These are phyloP conservation scores for Neofusicoccum kwambonambiense DNA, from an alignment of 2,329 filamentous ascomycete species.

Conservation along the genomic window DNA sequence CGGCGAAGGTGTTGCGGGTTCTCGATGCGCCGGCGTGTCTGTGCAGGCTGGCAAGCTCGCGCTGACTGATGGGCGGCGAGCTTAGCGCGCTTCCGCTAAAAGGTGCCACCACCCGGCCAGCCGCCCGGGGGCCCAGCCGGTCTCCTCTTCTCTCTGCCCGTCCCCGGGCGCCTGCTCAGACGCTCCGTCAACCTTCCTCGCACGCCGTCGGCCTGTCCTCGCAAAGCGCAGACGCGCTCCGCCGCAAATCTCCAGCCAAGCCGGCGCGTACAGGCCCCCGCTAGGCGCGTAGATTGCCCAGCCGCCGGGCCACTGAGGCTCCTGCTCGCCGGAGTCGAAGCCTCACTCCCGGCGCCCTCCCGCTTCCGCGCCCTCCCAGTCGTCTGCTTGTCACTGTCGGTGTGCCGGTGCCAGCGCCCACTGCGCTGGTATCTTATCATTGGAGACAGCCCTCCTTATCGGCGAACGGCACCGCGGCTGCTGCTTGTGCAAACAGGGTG, in stretches of 20 bases:
- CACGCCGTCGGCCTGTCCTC: not conserved
- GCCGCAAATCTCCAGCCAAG: not conserved
- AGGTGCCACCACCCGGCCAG: not conserved
- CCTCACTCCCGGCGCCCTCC: constrained; percentile 5
- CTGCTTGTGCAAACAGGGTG: not conserved
- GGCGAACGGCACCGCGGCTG: not conserved
- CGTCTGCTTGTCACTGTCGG: not conserved
- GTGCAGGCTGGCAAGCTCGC: not conserved
- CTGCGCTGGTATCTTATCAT: not conserved
- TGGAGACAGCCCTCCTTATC: not conserved
- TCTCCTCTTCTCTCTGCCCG: not conserved
- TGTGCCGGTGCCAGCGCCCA: not conserved
- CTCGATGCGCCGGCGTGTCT: not conserved
- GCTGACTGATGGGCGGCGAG: not conserved
- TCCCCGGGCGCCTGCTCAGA: not conserved
- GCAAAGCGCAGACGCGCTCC: not conserved
- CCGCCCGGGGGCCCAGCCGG: not conserved
- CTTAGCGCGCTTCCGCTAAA: not conserved
- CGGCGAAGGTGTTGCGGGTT: not conserved
- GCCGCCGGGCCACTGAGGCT: not conserved
- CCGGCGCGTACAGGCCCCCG: not conserved
- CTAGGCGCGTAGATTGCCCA: not conserved
- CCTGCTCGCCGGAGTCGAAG: not conserved
- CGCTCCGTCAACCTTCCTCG: not conserved
- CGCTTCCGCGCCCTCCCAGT: constrained; percentile 6